Evolutionary conservation across 2,329 filamentous ascomycete genomes (phyloP).

Genomic region (Penicillium sumatraense): DNA sequence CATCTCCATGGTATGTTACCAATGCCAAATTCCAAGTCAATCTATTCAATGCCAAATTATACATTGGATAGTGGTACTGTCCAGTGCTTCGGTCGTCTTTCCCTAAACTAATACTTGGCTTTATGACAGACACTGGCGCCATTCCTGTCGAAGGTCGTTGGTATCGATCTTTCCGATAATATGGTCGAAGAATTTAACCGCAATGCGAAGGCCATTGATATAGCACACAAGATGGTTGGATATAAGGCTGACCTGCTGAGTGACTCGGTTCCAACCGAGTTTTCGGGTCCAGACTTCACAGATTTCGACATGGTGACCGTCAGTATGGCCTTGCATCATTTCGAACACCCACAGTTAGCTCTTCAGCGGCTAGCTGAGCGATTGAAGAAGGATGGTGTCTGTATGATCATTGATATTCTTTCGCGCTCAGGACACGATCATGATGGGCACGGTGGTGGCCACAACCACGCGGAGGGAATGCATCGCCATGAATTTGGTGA

Average conservation of each 20-base stretch:
- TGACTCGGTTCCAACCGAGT: slow-evolving; percentile 56
- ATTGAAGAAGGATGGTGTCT: slow-evolving; percentile 67
- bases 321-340: slow-evolving; percentile 69
- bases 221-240: slow-evolving; percentile 60
- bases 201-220: slow-evolving; percentile 57
- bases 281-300: slow-evolving; percentile 66
- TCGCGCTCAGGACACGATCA: slow-evolving; percentile 49
- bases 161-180: slow-evolving; percentile 71
- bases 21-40: too few species aligned
- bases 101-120: neutral
- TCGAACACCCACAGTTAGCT: slow-evolving; percentile 66
- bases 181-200: slow-evolving; percentile 73
- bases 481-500: slow-evolving; percentile 31
- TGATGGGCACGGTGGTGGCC: slow-evolving; percentile 20
- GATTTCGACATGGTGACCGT: slow-evolving; percentile 71
- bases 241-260: slow-evolving; percentile 62
- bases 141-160: slow-evolving; percentile 66
- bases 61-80: too few species aligned
- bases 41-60: too few species aligned
- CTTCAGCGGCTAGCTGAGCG: slow-evolving; percentile 64
- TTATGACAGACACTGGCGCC: slow-evolving; percentile 61
- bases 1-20: slow-evolving; percentile 60
- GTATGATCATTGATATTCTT: slow-evolving; percentile 71
- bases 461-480: slow-evolving; percentile 22
- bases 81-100: too few species aligned